Base-by-base conservation (phyloP, 2,329 filamentous ascomycete species). In the Akanthomyces uredinophilus region DNA sequence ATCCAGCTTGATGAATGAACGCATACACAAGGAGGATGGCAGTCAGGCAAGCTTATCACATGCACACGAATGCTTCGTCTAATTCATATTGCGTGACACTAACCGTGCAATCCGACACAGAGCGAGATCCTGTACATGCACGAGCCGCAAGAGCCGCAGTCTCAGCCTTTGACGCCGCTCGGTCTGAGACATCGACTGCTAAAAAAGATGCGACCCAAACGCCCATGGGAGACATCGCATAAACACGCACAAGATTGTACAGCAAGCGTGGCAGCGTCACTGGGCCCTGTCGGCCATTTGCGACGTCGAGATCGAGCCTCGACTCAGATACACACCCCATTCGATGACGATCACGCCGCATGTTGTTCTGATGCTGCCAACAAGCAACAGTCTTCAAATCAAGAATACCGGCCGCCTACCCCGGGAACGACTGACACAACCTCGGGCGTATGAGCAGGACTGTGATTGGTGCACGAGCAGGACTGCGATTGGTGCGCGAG, bases 111-210 rank as follows among this genome's bases (percentile, higher is more conserved):
- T 46, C 2, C 22, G 39, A 37, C 27, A 16, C 22, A 61, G 59
- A 61, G 59, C 51, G 59, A 61, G 43, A 61, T 61, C 43, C 16
- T 61, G 29, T 14, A 27, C 13, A 22, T 54, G 32, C 58, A 13
- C 11, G n/a, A 35, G 41, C 41, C 11, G 16, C 51, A 22, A 8
- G 29, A 55, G 32, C 59, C 51, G 24, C 62, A 62, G 29, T 71
- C 70, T 18, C 72, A 69, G 24, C 66, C 71, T 18, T 54, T 63
- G 13, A 69, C 68, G 5, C 69, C 70, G 18, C 66, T 62, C 1
- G 61, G 64, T 41, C 52, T 72, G n/a, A 65, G 70, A 8, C 64
- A 64, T 29, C 68, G 70, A 11, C 61, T 71, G 16, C 64, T 65
- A 8, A 52, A 63, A 18, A 68, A 68, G 13, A 63, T 73, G 50